Conservation (phyloP, 2,329 filamentous ascomycete species). For the Trichoderma citrinoviride region DNA sequence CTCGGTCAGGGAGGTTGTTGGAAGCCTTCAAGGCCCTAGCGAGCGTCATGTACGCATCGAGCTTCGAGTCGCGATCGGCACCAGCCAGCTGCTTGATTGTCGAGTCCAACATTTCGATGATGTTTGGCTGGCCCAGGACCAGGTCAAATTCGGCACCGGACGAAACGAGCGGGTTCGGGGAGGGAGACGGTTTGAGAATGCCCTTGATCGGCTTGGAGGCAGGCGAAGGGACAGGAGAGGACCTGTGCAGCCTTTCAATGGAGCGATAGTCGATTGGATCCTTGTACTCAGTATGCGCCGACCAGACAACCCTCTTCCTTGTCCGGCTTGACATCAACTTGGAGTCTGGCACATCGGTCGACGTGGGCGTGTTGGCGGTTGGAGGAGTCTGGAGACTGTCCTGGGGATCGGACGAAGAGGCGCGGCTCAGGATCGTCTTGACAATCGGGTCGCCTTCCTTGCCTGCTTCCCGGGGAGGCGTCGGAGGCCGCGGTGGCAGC, state of each 20-base stretch:
- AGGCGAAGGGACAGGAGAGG: conserved; percentile 43
- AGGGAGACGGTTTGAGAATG: conserved; percentile 74
- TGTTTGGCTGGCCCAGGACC: conserved; percentile 47
- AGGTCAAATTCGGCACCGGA: conserved; percentile 43
- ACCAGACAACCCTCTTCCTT: conserved; percentile 58
- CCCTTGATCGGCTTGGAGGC: conserved; percentile 52
- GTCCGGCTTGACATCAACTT: conserved; percentile 44
- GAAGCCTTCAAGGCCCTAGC: conserved; percentile 75
- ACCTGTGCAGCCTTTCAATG: conserved; percentile 37
- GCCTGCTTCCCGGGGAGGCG: conserved; percentile 58
- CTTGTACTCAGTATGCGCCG: conserved; percentile 54
- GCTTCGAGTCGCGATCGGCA: conserved; percentile 65
- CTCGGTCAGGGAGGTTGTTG: conserved; percentile 73
- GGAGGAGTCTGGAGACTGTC: conserved; percentile 52
- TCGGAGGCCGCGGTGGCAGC: conserved; percentile 61
- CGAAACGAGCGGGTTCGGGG: conserved; percentile 44
- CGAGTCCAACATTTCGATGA: conserved; percentile 81
- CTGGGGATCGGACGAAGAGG: conserved; percentile 39
- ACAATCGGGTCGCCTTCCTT: conserved; percentile 38
- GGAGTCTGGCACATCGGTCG: conserved; percentile 41
- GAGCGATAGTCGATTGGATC: conserved; percentile 49
- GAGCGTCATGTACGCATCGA: conserved; percentile 85
- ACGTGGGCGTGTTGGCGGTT: conserved; percentile 45
- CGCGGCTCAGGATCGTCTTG: conserved; percentile 38
- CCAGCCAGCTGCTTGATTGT: conserved; percentile 77